Percentiles rank a stretch among this genome's conserved stretches.
Evolutionary conservation across 2,329 filamentous ascomycete genomes (phyloP).

Genomic region (Ophiostoma tasmaniense): DNA sequence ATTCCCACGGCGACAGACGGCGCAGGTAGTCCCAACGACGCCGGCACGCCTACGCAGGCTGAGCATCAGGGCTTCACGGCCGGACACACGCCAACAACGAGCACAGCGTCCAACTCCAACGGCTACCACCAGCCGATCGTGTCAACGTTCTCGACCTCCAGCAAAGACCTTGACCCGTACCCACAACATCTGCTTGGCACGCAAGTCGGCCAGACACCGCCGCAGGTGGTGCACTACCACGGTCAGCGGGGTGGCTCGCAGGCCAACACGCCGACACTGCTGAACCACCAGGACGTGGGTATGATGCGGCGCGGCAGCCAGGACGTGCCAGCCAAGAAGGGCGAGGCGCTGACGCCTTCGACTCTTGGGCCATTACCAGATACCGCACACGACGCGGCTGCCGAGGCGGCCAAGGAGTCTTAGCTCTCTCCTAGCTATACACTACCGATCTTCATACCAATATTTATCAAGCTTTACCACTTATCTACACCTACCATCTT

Average conservation of each 20-base stretch:
- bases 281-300: conserved; percentile 42
- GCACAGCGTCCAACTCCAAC: conserved; percentile 40
- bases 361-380: conserved; percentile 34
- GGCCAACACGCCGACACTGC: conserved; percentile 53
- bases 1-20: conserved; percentile 31
- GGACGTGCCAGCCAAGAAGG: conserved; percentile 33
- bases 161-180: conserved; percentile 60
- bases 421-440: neutral
- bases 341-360: conserved; percentile 31
- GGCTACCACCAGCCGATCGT: conserved; percentile 62
- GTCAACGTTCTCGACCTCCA: conserved; percentile 62
- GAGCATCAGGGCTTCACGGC: conserved; percentile 38
- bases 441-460: no score
- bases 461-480: no score
- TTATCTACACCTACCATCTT: neutral
- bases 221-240: conserved; percentile 60
- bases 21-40: conserved; percentile 45
- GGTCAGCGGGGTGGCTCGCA: conserved; percentile 60
- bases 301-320: conserved; percentile 42
- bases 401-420: conserved; percentile 18
- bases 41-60: conserved; percentile 52
- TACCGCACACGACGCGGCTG: conserved; percentile 17
- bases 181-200: conserved; percentile 56
- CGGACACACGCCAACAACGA: conserved; percentile 40
- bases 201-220: conserved; percentile 53